Percentiles rank a stretch among this genome's conserved stretches.
phyloP scores from a whole-genome alignment of 73 alveolate species.

The Paramecium octaurelia region DNA sequence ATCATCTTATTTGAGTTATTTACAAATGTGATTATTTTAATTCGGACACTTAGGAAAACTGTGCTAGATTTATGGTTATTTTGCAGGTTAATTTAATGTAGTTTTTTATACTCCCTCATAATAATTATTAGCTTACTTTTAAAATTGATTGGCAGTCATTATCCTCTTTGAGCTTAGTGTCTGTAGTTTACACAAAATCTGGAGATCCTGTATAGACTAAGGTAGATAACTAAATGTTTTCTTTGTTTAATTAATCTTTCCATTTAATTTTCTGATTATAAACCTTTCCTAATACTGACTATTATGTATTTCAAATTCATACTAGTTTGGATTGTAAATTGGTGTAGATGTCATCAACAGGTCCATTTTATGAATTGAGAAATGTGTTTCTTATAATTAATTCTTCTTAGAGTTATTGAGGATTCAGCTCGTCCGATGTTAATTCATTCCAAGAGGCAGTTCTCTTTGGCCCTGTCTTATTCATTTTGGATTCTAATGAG shows the following conservation, averaged over 20 bases:
- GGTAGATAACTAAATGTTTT: not conserved
- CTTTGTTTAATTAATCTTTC: not conserved
- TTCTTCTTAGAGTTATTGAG: slow-evolving; percentile 73
- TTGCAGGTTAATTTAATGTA: not conserved
- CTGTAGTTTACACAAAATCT: not conserved
- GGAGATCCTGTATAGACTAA: slow-evolving; percentile 39
- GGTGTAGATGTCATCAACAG: slow-evolving; percentile 66
- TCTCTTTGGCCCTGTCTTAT: slow-evolving; percentile 68
- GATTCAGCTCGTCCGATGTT: slow-evolving; percentile 55
- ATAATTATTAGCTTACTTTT: not conserved
- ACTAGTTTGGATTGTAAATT: slow-evolving; percentile 43
- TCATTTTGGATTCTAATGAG: slow-evolving; percentile 73
- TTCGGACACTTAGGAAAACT: not conserved
- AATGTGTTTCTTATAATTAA: slow-evolving; percentile 83
- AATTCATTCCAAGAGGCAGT: slow-evolving; percentile 82
- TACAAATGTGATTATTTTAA: not conserved
- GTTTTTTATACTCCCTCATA: slow-evolving; percentile 15
- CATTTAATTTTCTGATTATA: not conserved
- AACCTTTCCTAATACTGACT: not conserved
- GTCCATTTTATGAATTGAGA: slow-evolving; percentile 87
- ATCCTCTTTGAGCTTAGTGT: not conserved
- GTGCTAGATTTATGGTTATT: not conserved
- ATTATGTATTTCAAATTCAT: not conserved
- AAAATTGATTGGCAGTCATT: not conserved
- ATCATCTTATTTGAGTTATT: not conserved